These are phyloP conservation scores for Eryngium alpinum DNA, from an alignment of 140 eudicot species.

Conservation along the genomic window DNA sequence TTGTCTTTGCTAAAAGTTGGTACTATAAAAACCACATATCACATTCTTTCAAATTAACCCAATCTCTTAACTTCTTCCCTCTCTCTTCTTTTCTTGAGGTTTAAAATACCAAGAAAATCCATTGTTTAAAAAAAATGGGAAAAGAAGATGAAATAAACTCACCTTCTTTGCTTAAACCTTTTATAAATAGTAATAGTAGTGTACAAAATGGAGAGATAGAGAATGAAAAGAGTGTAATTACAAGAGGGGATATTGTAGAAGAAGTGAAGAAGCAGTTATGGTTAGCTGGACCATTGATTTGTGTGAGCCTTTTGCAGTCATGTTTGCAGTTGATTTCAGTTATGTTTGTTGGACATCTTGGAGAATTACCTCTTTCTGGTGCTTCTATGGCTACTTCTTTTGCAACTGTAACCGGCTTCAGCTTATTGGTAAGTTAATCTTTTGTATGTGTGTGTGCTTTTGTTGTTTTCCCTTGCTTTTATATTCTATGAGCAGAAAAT, in stretches of 20 bases:
- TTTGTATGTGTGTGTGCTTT: not conserved
- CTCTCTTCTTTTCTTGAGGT: too few relatives aligned
- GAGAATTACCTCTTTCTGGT: conserved; percentile 71
- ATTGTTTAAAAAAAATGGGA: too few relatives aligned
- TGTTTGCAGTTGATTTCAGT: conserved; percentile 59
- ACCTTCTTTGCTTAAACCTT: not conserved
- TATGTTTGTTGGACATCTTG: conserved; percentile 92
- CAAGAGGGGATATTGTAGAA: conserved; percentile 23
- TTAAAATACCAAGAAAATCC: too few relatives aligned
- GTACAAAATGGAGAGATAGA: conserved; percentile 13
- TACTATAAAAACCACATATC: too few relatives aligned
- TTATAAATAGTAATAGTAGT: not conserved
- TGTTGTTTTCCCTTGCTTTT: not conserved
- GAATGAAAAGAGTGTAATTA: not conserved
- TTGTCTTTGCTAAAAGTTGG: too few relatives aligned
- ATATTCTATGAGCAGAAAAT: too few relatives aligned
- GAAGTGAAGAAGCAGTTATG: conserved; percentile 64
- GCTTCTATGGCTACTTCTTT: conserved; percentile 90
- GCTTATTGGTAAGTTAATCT: conserved; percentile 53
- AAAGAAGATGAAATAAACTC: too few relatives aligned
- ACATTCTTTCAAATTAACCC: too few relatives aligned
- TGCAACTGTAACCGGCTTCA: conserved; percentile 76
- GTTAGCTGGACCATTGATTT: conserved; percentile 72
- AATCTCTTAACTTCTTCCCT: too few relatives aligned
- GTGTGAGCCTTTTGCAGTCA: conserved; percentile 55